Conservation (phyloP, 495 filamentous ascomycete species). For the Melanomma pulvis-pyrius region DNA sequence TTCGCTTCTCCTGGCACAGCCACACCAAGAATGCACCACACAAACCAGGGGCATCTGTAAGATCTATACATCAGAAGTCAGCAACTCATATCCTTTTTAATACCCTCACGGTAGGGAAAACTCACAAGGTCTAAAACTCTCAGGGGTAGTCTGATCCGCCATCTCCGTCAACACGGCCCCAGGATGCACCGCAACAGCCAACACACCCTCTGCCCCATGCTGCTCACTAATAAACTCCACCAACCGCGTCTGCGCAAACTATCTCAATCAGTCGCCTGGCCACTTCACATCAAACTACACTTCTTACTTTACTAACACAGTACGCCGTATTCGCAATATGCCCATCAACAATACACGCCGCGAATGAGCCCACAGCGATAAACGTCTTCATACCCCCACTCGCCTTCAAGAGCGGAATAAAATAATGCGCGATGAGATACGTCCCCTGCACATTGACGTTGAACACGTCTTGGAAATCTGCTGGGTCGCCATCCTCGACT, state of each 20-base stretch:
- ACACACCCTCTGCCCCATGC: slow-evolving; percentile 28
- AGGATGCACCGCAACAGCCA: slow-evolving; percentile 34
- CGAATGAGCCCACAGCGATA: slow-evolving; percentile 42
- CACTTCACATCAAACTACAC: too few relatives aligned
- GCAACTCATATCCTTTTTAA: neutral
- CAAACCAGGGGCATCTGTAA: slow-evolving; percentile 35
- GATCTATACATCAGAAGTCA: slow-evolving; percentile 13
- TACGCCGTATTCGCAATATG: slow-evolving; percentile 44
- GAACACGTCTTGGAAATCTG: slow-evolving; percentile 31
- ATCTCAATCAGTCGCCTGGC: too few relatives aligned
- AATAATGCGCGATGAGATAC: slow-evolving; percentile 35
- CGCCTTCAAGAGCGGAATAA: slow-evolving; percentile 33
- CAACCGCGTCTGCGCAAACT: slow-evolving; percentile 34
- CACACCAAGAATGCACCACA: slow-evolving; percentile 38
- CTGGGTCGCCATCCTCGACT: slow-evolving; percentile 27
- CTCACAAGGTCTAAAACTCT: slow-evolving; percentile 38
- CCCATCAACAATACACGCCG: slow-evolving; percentile 34
- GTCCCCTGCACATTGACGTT: slow-evolving; percentile 41
- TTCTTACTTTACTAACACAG: slow-evolving; percentile 44
- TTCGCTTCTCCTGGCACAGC: slow-evolving; percentile 26
- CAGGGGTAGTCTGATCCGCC: slow-evolving; percentile 33
- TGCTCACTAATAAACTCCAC: slow-evolving; percentile 38
- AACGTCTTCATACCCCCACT: slow-evolving; percentile 42
- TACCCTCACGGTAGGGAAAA: neutral
- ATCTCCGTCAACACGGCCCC: slow-evolving; percentile 39